Base-by-base conservation (phyloP, 495 filamentous ascomycete genomes). In the Copromyces sp. region DNA sequence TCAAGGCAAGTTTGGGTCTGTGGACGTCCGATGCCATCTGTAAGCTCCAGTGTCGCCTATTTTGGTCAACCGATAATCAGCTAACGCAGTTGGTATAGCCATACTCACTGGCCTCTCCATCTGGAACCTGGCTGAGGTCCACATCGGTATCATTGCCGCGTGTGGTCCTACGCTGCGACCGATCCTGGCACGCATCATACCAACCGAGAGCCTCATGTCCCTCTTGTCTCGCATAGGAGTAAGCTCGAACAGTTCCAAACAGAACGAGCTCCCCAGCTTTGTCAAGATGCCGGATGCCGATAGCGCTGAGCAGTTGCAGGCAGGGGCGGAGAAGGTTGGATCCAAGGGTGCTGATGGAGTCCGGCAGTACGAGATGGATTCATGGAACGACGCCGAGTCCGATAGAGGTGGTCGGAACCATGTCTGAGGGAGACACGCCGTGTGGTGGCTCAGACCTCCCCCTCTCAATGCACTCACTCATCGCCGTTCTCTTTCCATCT, bases 131-230 rank as follows among this genome's bases (percentile, higher is more conserved):
- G 70, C 70, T n/a, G 75, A 78, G 53, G 73, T 74, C 32, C 68
- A 78, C 53, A 59, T 78, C 5, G 75, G 77, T 40, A 78, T 78
- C 32, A 39, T 77, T 9, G 77, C 77, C 32, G 73, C 73, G 39
- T 77, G 69, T 20, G 75, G 75, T 0, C 75, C 75, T 11, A 73
- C 68, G 1, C 72, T 74, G 9, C 74, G 74, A 11, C 32, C 41
- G 1, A 71, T 75, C 12, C 69, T 75, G 32, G 39, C 69, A 32
- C 72, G 40, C 12, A 38, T 72, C 40, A 11, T 74, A 20, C 72
- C 74, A 9, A 71, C 61, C 40, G 69, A 71, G 29, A 65, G 65
- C 8, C 12, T 73, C 59, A 69, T 40, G 39, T 71, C 71, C n/a
- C 71, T 75, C 59, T 29, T 74, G 71, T 74, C 70, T 8, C 41